These are phyloP conservation scores for Cercospora sp. DNA, from an alignment of 2,329 filamentous ascomycete species.

Conservation along the genomic window DNA sequence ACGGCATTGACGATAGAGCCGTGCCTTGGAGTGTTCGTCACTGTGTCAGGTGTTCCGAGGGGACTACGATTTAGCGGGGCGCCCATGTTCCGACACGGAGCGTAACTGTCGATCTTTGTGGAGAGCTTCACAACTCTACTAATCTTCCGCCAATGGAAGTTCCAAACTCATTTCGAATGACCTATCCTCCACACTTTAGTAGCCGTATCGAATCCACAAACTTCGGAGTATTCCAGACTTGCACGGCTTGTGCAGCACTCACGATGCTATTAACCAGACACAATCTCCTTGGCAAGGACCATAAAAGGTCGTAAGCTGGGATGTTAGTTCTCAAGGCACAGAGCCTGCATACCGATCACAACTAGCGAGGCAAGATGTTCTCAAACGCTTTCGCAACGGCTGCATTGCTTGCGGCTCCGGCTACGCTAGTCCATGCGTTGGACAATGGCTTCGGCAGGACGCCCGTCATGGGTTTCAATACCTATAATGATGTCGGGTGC, in stretches of 20 bases:
- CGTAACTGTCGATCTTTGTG: constrained; percentile 7
- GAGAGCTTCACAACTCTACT: background rate
- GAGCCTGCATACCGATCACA: background rate
- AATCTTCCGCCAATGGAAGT: constrained; percentile 9
- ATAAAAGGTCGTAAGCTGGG: background rate
- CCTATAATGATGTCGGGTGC: constrained; percentile 32
- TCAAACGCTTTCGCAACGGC: constrained; percentile 5
- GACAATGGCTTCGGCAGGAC: constrained; percentile 35
- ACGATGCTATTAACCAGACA: background rate
- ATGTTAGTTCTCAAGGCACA: background rate
- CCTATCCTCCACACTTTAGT: background rate
- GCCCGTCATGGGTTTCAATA: constrained; percentile 34
- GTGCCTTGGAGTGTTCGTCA: background rate
- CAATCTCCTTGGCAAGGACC: background rate
- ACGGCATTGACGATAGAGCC: background rate
- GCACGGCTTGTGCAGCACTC: background rate
- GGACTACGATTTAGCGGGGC: background rate
- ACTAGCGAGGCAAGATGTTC: constrained; percentile 3
- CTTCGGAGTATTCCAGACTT: background rate
- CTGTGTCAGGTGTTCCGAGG: background rate
- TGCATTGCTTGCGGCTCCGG: constrained; percentile 3
- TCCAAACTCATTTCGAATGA: background rate
- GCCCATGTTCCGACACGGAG: background rate
- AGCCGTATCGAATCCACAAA: background rate
- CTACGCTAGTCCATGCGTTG: constrained; percentile 19